phyloP scores from a whole-genome alignment of 371 early-diverging fungal genomes.

The Saksenaea vasiformis region DNA sequence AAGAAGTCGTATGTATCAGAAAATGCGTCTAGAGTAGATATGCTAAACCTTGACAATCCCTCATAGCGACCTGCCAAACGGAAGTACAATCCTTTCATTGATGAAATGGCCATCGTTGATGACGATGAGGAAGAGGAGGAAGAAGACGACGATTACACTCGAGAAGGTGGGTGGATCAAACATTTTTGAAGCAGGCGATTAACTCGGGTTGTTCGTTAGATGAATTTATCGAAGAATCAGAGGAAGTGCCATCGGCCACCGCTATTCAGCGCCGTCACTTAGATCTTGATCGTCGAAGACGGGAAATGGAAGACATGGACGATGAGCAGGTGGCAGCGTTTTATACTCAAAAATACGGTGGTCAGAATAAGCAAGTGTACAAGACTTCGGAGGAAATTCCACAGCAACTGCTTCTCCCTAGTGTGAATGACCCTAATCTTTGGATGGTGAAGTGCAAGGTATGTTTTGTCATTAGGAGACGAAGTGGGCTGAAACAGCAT shows the following conservation, averaged over 20 bases:
- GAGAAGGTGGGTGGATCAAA: constrained; percentile 42
- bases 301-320: constrained; percentile 73
- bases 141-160: constrained; percentile 69
- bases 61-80: constrained; percentile 46
- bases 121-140: constrained; percentile 72
- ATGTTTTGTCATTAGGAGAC: neutral
- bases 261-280: constrained; percentile 52
- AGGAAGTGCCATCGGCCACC: constrained; percentile 66
- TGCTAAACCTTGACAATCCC: neutral
- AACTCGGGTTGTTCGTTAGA: constrained; percentile 34
- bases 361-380: constrained; percentile 54
- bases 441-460: constrained; percentile 94
- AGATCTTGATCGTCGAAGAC: constrained; percentile 70
- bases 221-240: constrained; percentile 74
- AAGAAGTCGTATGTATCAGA: constrained; percentile 10
- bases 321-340: constrained; percentile 85
- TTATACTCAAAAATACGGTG: constrained; percentile 79
- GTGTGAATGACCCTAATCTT: constrained; percentile 88
- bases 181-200: neutral
- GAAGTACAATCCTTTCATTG: constrained; percentile 54
- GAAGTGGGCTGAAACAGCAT: neutral
- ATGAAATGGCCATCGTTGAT: constrained; percentile 62
- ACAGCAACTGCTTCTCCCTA: constrained; percentile 82
- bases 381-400: constrained; percentile 76
- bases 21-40: no score